Percentiles rank a stretch among this genome's conserved stretches.
phyloP scores from a whole-genome alignment of 371 early-diverging fungal species.

The Rhizopus arrhizus region DNA sequence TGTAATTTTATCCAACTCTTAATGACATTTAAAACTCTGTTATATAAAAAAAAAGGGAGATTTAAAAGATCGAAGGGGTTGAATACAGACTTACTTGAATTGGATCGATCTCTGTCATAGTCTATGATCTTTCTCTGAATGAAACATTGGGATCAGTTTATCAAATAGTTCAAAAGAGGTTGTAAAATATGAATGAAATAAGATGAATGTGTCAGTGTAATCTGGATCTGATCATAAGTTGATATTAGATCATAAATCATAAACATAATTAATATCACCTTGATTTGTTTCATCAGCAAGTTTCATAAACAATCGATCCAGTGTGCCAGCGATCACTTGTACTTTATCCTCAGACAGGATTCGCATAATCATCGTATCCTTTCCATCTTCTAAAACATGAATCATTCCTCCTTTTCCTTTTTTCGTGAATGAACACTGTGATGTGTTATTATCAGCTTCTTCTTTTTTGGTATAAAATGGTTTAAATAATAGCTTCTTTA shows the following conservation, averaged over 20 bases:
- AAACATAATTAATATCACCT: slow-evolving; percentile 30
- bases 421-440: background rate
- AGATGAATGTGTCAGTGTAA: slow-evolving; percentile 65
- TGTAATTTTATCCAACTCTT: no score
- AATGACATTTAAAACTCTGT: no score
- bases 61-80: no score
- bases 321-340: slow-evolving; percentile 64
- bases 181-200: slow-evolving; percentile 62
- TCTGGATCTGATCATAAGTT: slow-evolving; percentile 50
- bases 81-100: no score
- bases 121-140: no score
- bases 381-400: slow-evolving; percentile 55
- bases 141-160: slow-evolving; percentile 43
- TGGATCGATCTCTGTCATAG: no score
- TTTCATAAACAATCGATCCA: slow-evolving; percentile 62
- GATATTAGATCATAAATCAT: background rate
- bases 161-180: slow-evolving; percentile 60
- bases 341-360: slow-evolving; percentile 45
- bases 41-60: no score
- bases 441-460: background rate
- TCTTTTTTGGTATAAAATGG: slow-evolving; percentile 12
- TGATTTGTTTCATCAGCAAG: slow-evolving; percentile 68
- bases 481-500: slow-evolving; percentile 25
- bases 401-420: slow-evolving; percentile 32
- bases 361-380: slow-evolving; percentile 59